Percentiles rank a stretch among this genome's conserved stretches.
Conservation (phyloP, 2,329 filamentous ascomycete genomes). For the Ampelomyces quisqualis region DNA sequence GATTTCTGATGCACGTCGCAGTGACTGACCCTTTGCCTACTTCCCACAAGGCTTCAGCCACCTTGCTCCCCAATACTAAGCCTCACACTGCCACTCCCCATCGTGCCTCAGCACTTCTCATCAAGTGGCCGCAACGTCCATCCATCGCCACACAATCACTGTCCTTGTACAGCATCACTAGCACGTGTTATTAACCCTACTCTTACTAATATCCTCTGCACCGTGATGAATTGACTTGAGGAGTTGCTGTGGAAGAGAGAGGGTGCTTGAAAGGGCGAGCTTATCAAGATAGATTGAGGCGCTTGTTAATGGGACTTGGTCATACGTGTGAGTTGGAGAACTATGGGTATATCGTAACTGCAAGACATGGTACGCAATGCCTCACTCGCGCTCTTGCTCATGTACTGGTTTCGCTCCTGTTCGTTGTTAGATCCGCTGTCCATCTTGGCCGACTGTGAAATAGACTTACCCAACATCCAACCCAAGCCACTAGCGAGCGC, state of each 20-base stretch:
- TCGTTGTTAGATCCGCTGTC: slow-evolving; percentile 5
- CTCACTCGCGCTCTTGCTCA: slow-evolving; percentile 11
- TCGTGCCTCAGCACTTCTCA: slow-evolving; percentile 6
- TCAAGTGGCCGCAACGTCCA: slow-evolving; percentile 4
- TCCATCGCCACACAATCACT: neutral
- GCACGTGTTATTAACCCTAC: too few species aligned
- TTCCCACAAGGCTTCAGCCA: neutral
- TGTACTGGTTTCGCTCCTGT: slow-evolving; percentile 34
- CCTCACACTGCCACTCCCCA: slow-evolving; percentile 7
- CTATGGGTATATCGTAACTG: neutral
- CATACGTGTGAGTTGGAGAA: too few species aligned
- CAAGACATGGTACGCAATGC: neutral
- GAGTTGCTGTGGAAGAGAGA: too few species aligned
- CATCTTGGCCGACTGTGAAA: neutral
- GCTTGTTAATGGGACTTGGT: too few species aligned
- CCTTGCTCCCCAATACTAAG: neutral
- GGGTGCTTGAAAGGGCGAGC: too few species aligned
- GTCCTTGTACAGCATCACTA: too few species aligned
- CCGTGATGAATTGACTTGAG: too few species aligned
- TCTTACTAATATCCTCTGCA: too few species aligned
- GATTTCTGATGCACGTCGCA: too few species aligned
- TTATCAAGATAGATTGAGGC: too few species aligned
- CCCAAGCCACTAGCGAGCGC: slow-evolving; percentile 63
- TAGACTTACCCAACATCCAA: slow-evolving; percentile 60
- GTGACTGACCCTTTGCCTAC: neutral